phyloP scores from a whole-genome alignment of 192 early-diverging fungal species.

The Diversispora epigaea region DNA sequence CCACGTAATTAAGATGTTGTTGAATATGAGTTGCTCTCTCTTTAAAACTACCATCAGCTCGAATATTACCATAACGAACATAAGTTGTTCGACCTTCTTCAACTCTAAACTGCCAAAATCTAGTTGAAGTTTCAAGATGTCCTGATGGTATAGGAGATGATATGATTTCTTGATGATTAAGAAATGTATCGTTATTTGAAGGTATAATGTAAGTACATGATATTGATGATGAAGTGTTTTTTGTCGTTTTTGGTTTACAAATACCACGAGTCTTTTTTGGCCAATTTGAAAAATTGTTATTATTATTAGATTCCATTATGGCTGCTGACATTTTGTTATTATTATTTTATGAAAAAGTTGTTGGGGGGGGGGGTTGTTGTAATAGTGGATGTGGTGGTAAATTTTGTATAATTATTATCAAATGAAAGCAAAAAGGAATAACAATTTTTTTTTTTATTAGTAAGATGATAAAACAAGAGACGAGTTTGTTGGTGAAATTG shows the following conservation, averaged over 20 bases:
- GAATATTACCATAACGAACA: conserved; percentile 9
- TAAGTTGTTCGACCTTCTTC: conserved; percentile 8
- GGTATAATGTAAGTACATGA: background rate
- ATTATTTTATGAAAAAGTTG: too few species aligned
- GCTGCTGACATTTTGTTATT: conserved; percentile 3
- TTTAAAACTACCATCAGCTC: background rate
- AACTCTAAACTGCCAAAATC: conserved; percentile 28
- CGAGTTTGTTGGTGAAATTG: too few species aligned
- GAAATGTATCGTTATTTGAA: background rate
- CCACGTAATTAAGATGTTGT: background rate
- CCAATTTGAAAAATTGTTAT: background rate
- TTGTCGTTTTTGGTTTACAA: too few species aligned
- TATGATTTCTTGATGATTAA: background rate
- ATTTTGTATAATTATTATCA: too few species aligned
- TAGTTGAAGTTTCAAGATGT: conserved; percentile 1
- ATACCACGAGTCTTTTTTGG: background rate
- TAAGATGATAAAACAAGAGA: too few species aligned
- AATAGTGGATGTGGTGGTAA: too few species aligned
- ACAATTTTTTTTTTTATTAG: too few species aligned
- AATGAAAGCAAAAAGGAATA: too few species aligned
- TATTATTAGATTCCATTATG: background rate
- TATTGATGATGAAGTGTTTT: background rate
- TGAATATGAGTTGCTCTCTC: conserved; percentile 11
- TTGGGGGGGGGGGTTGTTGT: too few species aligned
- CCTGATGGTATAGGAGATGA: conserved; percentile 13